Evolutionary conservation across 371 early-diverging fungal genomes (phyloP).

Genomic region (Caulochytrium protostelioides): DNA sequence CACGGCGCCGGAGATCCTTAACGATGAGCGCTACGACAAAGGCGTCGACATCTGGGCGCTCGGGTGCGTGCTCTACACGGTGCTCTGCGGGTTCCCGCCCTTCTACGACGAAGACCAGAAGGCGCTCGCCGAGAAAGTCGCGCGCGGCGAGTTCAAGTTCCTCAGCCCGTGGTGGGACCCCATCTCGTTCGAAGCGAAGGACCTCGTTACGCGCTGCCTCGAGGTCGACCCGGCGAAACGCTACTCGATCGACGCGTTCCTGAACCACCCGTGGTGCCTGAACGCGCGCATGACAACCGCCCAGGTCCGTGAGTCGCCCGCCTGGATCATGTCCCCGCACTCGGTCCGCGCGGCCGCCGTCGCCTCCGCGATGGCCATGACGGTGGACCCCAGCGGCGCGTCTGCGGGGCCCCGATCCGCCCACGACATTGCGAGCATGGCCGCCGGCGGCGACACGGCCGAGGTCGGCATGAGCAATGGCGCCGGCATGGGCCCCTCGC

Average conservation of each 20-base stretch:
- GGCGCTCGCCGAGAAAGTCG: conserved; percentile 12
- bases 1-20: conserved; percentile 76
- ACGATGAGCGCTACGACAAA: conserved; percentile 45
- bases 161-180: conserved; percentile 78
- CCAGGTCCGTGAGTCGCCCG: too few species aligned
- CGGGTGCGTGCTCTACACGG: conserved; percentile 73
- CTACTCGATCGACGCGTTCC: conserved; percentile 58
- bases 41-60: conserved; percentile 85
- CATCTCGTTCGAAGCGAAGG: conserved; percentile 39
- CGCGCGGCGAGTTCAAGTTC: conserved; percentile 11
- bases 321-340: too few species aligned
- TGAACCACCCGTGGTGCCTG: conserved; percentile 80
- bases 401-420: too few species aligned
- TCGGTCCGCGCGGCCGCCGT: too few species aligned
- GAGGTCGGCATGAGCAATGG: too few species aligned
- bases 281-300: too few species aligned
- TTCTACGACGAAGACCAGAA: conserved; percentile 30
- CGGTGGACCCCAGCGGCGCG: too few species aligned
- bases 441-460: too few species aligned
- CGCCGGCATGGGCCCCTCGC: too few species aligned
- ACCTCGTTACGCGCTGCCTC: conserved; percentile 58
- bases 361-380: too few species aligned
- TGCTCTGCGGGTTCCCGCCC: conserved; percentile 75
- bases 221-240: conserved; percentile 59
- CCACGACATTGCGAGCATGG: too few species aligned